Conservation (phyloP, 2,329 filamentous ascomycete species). For the Trichoderma pleuroti region DNA sequence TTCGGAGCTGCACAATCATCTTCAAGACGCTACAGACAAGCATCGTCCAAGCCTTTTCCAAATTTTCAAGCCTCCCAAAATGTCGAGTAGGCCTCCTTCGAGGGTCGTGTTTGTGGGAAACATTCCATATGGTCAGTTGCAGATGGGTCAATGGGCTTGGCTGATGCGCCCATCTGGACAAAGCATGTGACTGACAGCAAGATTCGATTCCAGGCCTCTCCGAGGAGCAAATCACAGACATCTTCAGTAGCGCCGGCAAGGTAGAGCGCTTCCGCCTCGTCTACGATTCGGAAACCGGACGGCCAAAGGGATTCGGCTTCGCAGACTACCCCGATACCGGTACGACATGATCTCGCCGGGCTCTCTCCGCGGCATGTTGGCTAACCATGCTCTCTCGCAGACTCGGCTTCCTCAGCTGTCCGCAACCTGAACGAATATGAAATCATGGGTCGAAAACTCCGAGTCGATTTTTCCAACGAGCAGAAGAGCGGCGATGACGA, state of each 20-base stretch:
- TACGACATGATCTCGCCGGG: constrained; percentile 31
- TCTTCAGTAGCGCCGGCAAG: constrained; percentile 84
- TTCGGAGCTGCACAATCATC: neutral
- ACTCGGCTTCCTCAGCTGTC: constrained; percentile 85
- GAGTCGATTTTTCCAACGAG: constrained; percentile 95
- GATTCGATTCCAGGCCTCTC: constrained; percentile 67
- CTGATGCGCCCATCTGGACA: neutral
- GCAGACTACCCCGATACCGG: constrained; percentile 93
- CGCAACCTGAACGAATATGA: constrained; percentile 94
- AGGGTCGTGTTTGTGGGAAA: constrained; percentile 83
- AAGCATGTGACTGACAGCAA: constrained; percentile 23
- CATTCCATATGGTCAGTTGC: constrained; percentile 68
- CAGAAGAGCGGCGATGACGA: constrained; percentile 67
- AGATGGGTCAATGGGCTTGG: neutral
- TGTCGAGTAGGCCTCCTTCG: constrained; percentile 71
- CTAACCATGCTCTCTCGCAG: constrained; percentile 35
- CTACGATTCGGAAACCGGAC: constrained; percentile 90
- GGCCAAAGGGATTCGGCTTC: constrained; percentile 95
- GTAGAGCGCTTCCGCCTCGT: constrained; percentile 91
- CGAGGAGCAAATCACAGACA: constrained; percentile 93
- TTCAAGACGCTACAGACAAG: neutral
- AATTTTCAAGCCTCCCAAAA: constrained; percentile 32
- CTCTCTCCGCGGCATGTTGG: neutral
- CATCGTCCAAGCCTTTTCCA: neutral
- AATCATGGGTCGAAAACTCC: constrained; percentile 88